Evolutionary conservation across 345 rosid genomes (phyloP), one percentile per base, ranked within the genome.

Genomic region (Bruguiera parviflora): DNA sequence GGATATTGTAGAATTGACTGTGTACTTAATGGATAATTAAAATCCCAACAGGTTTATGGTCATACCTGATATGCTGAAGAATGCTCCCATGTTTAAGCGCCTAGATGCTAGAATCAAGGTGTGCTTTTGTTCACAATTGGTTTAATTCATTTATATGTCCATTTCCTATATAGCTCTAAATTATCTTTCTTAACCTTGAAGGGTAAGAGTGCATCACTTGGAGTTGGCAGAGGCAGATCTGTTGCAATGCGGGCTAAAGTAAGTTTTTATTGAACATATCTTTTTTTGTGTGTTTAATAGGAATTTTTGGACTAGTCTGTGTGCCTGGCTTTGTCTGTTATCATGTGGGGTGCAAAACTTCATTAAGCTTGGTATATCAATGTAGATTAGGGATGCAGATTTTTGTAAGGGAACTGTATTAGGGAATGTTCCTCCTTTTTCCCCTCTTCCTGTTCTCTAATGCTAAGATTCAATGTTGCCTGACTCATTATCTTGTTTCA

Each of bases 1-100:
- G 19, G 53, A 2, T 32, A 2, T 51, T 4, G 43, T 15, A 57
- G 9, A 8, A 27, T 9, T 65, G 59, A 7, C 13, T 18, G 35
- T 28, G 9, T 46, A 3, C n/a, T 21, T 58, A 56, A 19, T 20
- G 9, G 62, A 56, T 31, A 53, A 11, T 61, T 71, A 64, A 63
- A 31, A 56, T 76, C 60, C 72, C 32, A 60, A 75, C 75, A 95
- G 98, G 87, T 96, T 96, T 75, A 90, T 96, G 97, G 97, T 96
- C 75, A 96, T 96, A 84, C 98, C 98, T 18, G 99, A 96, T 81
- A 95, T 95, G 96, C 83, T 95, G 70, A 95, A 95, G 86, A 88
- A 92, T 63, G 98, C 99, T 74, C 97, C 99, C 22, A 90, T 95
- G 97, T 95, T 95, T 81, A 87, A 88, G 84, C 98, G 96, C 21